Base-by-base conservation (phyloP, 495 filamentous ascomycete species). In the Penicillium cosmopolitanum region DNA sequence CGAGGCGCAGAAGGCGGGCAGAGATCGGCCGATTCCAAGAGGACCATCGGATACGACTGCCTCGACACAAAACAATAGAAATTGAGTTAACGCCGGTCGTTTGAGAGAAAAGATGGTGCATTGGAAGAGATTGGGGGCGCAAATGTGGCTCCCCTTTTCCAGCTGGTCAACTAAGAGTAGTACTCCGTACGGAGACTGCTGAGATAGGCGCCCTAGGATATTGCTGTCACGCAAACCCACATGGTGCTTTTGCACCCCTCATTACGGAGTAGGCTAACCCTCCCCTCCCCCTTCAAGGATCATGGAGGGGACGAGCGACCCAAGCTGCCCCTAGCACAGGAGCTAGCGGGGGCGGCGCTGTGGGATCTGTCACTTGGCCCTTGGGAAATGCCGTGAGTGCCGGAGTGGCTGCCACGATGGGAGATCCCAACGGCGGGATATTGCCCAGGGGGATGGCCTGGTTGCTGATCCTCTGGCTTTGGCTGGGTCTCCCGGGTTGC, bases 21-120 rank as follows among this genome's bases (percentile, higher is more conserved):
- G 13, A 53, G 55, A 58, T 66, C 57, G 46, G 60, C 54, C 57
- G 63, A 61, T 68, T 60, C 46, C 28, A 50, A n/a, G 48, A 35
- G n/a, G 42, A 4, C 40, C 43, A 56, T 56, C 57, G 62, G 57
- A 64, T 60, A 57, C 42, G 35, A 60, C 50, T 64, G 53, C 57
- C 56, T 51, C 16, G n/a, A 33, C 33, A 12, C 46, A 34, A 44
- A 44, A 38, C 36, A 38, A 38, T n/a, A 36, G 36, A 33, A 66
- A 66, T 68, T 63, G 60, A 68, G 63, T 68, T 66, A 28, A 56
- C 60, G 66, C 66, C 63, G 57, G 63, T 43, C 43, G 57, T 60
- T 64, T 57, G 19, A 28, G 36, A 55, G 42, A 40, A 23, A 13
- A 35, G 3, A 28, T 28, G 21, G 46, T 48, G 46, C 21, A 28